Percentiles rank a stretch among this genome's conserved stretches.
Conservation (phyloP, 108 stramenopile genomes). For the Discostella stelligeroides region DNA sequence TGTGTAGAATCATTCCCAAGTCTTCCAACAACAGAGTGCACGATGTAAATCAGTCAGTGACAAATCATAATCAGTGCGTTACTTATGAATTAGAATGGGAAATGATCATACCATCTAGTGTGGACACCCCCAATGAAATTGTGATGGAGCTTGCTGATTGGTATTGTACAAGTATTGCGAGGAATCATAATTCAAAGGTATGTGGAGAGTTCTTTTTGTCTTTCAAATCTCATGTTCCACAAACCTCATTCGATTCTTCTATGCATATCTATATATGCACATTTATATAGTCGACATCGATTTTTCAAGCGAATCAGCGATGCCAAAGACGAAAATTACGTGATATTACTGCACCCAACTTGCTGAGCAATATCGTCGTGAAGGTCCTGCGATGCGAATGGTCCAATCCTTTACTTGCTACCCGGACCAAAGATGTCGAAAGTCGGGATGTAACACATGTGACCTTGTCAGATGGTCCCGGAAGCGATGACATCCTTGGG, state of each 20-base stretch:
- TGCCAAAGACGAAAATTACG: slow-evolving; percentile 39
- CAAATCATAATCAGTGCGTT: neutral
- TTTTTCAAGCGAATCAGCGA: slow-evolving; percentile 11
- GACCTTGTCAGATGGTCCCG: slow-evolving; percentile 35
- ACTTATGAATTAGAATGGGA: slow-evolving; percentile 38
- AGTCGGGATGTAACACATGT: slow-evolving; percentile 29
- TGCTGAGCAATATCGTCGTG: slow-evolving; percentile 43
- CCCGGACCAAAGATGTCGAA: neutral
- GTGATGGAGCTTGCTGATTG: slow-evolving; percentile 27
- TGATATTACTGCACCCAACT: slow-evolving; percentile 31
- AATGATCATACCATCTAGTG: slow-evolving; percentile 10
- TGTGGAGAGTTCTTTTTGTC: neutral
- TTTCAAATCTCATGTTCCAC: neutral
- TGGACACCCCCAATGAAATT: slow-evolving; percentile 28
- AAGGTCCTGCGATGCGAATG: slow-evolving; percentile 47
- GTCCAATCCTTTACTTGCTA: slow-evolving; percentile 4
- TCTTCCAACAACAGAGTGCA: neutral
- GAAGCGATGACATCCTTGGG: slow-evolving; percentile 42
- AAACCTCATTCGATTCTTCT: neutral
- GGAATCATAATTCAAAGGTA: slow-evolving; percentile 7
- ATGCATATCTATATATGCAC: neutral
- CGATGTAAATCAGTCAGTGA: neutral
- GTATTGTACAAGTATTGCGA: slow-evolving; percentile 27
- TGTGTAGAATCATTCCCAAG: slow-evolving; percentile 36
- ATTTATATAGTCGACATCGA: slow-evolving; percentile 2